Evolutionary conservation across 306 rosid genomes (phyloP).

Genomic region (Vigna nakashimae): DNA sequence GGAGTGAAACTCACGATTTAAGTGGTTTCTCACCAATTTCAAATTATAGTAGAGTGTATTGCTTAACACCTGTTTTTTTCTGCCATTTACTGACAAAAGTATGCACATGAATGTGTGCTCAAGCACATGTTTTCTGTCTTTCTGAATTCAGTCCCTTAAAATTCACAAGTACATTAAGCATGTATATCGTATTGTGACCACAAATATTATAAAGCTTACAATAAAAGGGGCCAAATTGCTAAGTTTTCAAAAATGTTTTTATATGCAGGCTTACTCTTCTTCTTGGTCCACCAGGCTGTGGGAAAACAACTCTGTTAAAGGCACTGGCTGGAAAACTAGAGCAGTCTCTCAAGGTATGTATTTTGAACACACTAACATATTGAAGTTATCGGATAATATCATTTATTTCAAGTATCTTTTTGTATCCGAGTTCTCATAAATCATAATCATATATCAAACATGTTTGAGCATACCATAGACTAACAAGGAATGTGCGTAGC

Average conservation of each 20-base stretch:
- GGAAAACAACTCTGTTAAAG: slow-evolving; percentile 61
- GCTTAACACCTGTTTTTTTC: background rate
- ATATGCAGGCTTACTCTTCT: slow-evolving; percentile 71
- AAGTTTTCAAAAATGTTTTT: slow-evolving; percentile 45
- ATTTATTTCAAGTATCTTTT: slow-evolving; percentile 30
- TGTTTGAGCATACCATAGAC: slow-evolving; percentile 16
- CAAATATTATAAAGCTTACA: slow-evolving; percentile 17
- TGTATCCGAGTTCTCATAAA: slow-evolving; percentile 2
- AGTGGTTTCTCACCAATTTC: background rate
- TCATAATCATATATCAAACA: slow-evolving; percentile 21
- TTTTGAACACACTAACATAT: slow-evolving; percentile 14
- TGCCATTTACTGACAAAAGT: slow-evolving; percentile 11
- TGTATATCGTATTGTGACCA: slow-evolving; percentile 4
- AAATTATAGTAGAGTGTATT: background rate
- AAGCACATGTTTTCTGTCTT: slow-evolving; percentile 17
- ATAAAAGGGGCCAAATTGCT: slow-evolving; percentile 23
- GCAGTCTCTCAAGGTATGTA: slow-evolving; percentile 58
- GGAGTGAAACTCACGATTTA: background rate
- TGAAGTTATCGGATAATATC: slow-evolving; percentile 17
- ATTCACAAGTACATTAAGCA: background rate
- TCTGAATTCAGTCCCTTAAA: slow-evolving; percentile 18
- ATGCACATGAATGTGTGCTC: slow-evolving; percentile 25
- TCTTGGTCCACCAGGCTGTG: slow-evolving; percentile 69
- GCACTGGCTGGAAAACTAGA: slow-evolving; percentile 68
- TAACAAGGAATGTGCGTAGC: slow-evolving; percentile 27